Evolutionary conservation across 2,329 filamentous ascomycete genomes (phyloP).

Genomic region (Nemania sp.): DNA sequence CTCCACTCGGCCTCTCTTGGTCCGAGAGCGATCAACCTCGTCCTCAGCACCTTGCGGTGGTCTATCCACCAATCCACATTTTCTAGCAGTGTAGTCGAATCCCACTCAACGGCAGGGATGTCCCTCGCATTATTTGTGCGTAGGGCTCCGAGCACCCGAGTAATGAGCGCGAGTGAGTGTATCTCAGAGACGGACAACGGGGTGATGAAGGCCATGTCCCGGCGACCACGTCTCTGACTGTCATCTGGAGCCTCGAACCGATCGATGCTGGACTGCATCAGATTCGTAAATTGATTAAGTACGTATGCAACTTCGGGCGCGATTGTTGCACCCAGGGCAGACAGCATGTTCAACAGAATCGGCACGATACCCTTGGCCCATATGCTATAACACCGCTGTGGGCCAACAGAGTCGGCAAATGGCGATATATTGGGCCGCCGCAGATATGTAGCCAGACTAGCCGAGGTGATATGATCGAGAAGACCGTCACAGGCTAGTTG

Average conservation of each 20-base stretch:
- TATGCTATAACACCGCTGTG: conserved; percentile 79
- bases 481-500: conserved; percentile 87
- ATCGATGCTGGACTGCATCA: conserved; percentile 73
- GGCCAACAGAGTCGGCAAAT: conserved; percentile 71
- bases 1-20: conserved; percentile 72
- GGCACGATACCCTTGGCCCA: conserved; percentile 90
- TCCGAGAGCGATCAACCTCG: conserved; percentile 73
- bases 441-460: conserved; percentile 78
- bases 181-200: conserved; percentile 75
- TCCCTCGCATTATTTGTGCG: conserved; percentile 69
- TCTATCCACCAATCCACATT: conserved; percentile 83
- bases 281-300: conserved; percentile 83
- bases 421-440: conserved; percentile 73
- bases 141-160: conserved; percentile 70
- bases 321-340: conserved; percentile 77
- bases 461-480: conserved; percentile 76
- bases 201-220: conserved; percentile 61
- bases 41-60: conserved; percentile 69
- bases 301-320: conserved; percentile 85
- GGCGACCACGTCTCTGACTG: conserved; percentile 59
- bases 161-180: conserved; percentile 77
- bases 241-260: conserved; percentile 68
- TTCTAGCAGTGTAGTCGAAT: conserved; percentile 72
- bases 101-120: conserved; percentile 76
- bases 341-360: conserved; percentile 84